Percentiles rank a stretch among this genome's conserved stretches.
These are phyloP conservation scores for Coriaria nepalensis DNA, from an alignment of 306 rosid genomes.

Conservation along the genomic window DNA sequence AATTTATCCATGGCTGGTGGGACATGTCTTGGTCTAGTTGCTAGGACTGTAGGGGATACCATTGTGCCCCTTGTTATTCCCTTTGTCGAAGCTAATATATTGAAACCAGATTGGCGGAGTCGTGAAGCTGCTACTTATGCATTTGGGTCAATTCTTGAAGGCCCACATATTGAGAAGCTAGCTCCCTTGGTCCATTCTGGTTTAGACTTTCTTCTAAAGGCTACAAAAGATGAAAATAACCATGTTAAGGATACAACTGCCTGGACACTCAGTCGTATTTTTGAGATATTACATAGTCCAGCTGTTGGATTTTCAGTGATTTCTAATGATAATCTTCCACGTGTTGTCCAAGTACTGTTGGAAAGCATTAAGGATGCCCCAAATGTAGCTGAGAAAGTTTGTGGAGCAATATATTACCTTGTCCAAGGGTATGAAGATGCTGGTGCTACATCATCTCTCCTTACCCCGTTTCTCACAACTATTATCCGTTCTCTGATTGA, in stretches of 20 bases:
- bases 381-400: conserved; percentile 25
- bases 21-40: conserved; percentile 24
- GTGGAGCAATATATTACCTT: conserved; percentile 27
- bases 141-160: conserved; percentile 28
- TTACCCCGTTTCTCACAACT: conserved; percentile 18
- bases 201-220: conserved; percentile 18
- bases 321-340: conserved; percentile 17
- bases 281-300: conserved; percentile 24
- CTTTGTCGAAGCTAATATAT: conserved; percentile 25
- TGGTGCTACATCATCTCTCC: conserved; percentile 16
- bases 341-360: conserved; percentile 18
- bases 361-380: conserved; percentile 22
- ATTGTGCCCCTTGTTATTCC: conserved; percentile 28
- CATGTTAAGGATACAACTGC: conserved; percentile 31
- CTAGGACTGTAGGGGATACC: conserved; percentile 22
- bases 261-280: conserved; percentile 26
- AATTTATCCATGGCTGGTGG: conserved; percentile 32
- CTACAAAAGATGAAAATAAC: conserved; percentile 22
- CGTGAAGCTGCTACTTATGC: conserved; percentile 29
- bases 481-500: conserved; percentile 16
- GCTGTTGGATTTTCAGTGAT: conserved; percentile 19
- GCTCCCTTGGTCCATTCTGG: conserved; percentile 18
- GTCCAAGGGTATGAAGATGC: conserved; percentile 24
- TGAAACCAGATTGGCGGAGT: conserved; percentile 23
- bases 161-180: conserved; percentile 19